phyloP scores from a whole-genome alignment of 352 stramenopile species.

The Globisporangium cystogenes region DNA sequence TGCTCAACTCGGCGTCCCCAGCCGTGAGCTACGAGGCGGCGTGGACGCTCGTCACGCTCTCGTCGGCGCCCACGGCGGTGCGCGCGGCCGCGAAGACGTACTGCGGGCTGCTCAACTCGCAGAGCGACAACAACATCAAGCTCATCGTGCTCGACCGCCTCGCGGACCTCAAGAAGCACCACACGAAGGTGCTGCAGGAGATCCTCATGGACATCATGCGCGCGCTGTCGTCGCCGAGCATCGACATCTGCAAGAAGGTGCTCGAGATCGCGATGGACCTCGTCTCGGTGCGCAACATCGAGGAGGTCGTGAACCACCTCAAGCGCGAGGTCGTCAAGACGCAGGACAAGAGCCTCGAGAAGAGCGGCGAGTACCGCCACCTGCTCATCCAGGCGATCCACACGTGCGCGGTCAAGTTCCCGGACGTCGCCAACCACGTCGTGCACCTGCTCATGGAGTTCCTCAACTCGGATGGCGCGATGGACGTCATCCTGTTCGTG shows the following conservation, averaged over 20 bases:
- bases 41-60: conserved; percentile 98
- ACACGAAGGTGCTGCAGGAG: conserved; percentile 97
- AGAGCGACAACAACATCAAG: conserved; percentile 99
- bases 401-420: conserved; percentile 96
- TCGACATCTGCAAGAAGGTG: conserved; percentile 99
- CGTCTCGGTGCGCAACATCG: conserved; percentile 96
- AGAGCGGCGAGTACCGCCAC: conserved; percentile 95
- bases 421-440: conserved; percentile 96
- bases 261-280: conserved; percentile 98
- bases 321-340: conserved; percentile 91
- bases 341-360: conserved; percentile 90
- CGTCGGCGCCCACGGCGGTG: conserved; percentile 96
- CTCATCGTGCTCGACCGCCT: conserved; percentile 99
- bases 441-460: conserved; percentile 99
- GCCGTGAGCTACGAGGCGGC: conserved; percentile 98
- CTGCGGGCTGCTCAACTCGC: conserved; percentile 94
- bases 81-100: conserved; percentile 97
- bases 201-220: conserved; percentile 99
- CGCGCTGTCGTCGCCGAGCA: conserved; percentile 94
- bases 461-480: conserved; percentile 93
- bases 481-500: conserved; percentile 99
- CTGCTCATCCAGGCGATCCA: conserved; percentile 99
- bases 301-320: conserved; percentile 92
- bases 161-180: conserved; percentile 95
- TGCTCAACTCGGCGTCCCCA: conserved; percentile 92